A percentile compares a stretch with the other conserved stretches of the same genome.
These are phyloP conservation scores for Periconia sp. DNA, from an alignment of 2,329 filamentous ascomycete species.

Conservation along the genomic window DNA sequence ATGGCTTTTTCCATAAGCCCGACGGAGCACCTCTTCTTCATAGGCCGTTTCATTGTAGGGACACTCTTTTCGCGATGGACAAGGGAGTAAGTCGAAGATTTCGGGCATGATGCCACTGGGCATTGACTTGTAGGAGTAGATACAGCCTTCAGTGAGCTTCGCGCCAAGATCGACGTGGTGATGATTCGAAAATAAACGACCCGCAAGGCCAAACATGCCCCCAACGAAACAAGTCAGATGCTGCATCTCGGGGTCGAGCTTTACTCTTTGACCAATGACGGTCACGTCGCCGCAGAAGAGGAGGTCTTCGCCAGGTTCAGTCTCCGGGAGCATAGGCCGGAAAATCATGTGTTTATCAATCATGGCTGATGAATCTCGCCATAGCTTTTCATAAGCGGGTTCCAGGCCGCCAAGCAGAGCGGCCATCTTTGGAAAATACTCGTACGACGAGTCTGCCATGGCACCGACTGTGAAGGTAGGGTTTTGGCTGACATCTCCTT, in stretches of 20 bases:
- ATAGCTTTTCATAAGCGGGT: constrained; percentile 59
- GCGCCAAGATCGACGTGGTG: constrained; percentile 61
- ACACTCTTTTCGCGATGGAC: constrained; percentile 49
- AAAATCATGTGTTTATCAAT: constrained; percentile 57
- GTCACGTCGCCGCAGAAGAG: constrained; percentile 45
- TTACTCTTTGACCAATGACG: constrained; percentile 16
- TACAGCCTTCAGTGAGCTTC: constrained; percentile 66
- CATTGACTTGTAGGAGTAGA: constrained; percentile 64
- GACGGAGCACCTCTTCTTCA: constrained; percentile 45
- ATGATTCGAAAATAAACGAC: constrained; percentile 60
- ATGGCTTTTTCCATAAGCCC: constrained; percentile 23
- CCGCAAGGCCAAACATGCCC: constrained; percentile 66
- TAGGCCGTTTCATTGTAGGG: constrained; percentile 61
- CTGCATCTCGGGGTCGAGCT: constrained; percentile 57
- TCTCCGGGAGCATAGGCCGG: constrained; percentile 49
- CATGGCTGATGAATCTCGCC: constrained; percentile 56
- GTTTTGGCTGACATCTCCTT: constrained; percentile 32
- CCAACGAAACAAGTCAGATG: constrained; percentile 67
- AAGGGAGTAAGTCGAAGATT: constrained; percentile 59
- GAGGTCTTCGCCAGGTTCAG: constrained; percentile 28
- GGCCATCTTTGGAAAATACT: constrained; percentile 47
- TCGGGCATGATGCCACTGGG: constrained; percentile 67
- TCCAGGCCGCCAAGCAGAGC: constrained; percentile 49
- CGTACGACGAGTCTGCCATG: constrained; percentile 47
- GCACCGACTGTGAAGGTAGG: constrained; percentile 43